Conservation (phyloP, 768 basidiomycete genomes). For the Lentinula boryana region DNA sequence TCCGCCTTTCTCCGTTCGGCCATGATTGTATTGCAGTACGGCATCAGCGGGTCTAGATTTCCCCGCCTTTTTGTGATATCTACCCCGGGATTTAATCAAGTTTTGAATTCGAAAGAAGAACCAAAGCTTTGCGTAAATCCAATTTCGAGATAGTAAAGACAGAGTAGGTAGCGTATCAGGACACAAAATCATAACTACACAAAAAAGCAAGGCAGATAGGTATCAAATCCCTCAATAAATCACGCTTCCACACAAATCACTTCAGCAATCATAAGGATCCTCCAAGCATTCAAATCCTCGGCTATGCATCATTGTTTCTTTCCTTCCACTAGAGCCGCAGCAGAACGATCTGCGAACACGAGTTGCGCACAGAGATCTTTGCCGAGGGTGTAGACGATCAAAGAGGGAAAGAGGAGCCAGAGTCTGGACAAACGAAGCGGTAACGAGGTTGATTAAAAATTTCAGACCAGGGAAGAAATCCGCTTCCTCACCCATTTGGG, state of each 20-base stretch:
- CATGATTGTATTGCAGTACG: neutral
- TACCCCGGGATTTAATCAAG: neutral
- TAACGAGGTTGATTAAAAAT: too few species aligned
- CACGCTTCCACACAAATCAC: too few species aligned
- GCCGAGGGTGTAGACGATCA: neutral
- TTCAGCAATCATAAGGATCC: too few species aligned
- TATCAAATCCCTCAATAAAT: too few species aligned
- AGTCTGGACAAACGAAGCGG: neutral
- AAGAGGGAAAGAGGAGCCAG: neutral
- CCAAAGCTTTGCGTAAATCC: too few species aligned
- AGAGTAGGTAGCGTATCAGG: too few species aligned
- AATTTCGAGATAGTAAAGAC: too few species aligned
- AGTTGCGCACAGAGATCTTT: conserved; percentile 3
- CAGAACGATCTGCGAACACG: neutral
- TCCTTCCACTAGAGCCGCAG: neutral
- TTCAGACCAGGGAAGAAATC: too few species aligned
- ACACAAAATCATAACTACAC: too few species aligned
- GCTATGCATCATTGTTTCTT: neutral
- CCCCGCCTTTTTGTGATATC: neutral
- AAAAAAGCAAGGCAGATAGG: too few species aligned
- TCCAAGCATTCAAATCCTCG: too few species aligned
- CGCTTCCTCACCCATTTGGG: conserved; percentile 38
- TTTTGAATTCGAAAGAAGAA: too few species aligned
- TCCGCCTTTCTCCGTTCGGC: neutral
- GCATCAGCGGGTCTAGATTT: neutral